Base-by-base conservation (phyloP, 306 rosid species). In the Inga laurina region DNA sequence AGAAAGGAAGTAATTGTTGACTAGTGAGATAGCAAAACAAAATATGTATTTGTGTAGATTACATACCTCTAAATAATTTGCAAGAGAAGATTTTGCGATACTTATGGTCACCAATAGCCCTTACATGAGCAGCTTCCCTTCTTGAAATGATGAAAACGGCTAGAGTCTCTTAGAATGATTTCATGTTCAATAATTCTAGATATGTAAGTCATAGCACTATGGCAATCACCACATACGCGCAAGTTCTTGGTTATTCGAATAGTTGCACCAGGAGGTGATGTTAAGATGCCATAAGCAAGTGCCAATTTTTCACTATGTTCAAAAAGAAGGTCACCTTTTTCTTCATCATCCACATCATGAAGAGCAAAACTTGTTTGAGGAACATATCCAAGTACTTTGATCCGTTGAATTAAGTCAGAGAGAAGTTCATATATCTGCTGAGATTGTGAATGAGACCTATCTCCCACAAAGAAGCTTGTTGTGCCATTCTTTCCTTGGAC, bases 251-350 rank as follows among this genome's bases (percentile, higher is more conserved):
- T 27, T 27, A 27, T 0, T 27, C 30, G 30, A 27, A 27, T 27
- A 27, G 30, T 27, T 27, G 30, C 30, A 27, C 30, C 30, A 27
- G 30, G 30, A 27, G 30, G 30, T 27, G 30, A 27, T 27, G 30
- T 27, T 27, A 27, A 27, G 30, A 27, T 27, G 82, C 87, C 92
- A 81, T 90, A 94, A 67, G 98, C 97, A 88, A 94, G 96, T 78
- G 97, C 98, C 90, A 94, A 87, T 91, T 94, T 94, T 84, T 94
- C 98, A 84, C 97, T 93, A 80, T 92, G 98, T 86, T 94, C 93
- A 75, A 76, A 86, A 48, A 94, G 96, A 72, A 93, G 84, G 86
- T 89, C 97, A 66, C 88, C 93, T 81, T 92, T 94, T 86, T 93
- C 98, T 82, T 93, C 98, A 75, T 91, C 97, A 70, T 90, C 97